Percentiles rank a stretch among this genome's conserved stretches.
Evolutionary conservation across 2,329 filamentous ascomycete genomes (phyloP).

Genomic region (Botrytis tulipae): DNA sequence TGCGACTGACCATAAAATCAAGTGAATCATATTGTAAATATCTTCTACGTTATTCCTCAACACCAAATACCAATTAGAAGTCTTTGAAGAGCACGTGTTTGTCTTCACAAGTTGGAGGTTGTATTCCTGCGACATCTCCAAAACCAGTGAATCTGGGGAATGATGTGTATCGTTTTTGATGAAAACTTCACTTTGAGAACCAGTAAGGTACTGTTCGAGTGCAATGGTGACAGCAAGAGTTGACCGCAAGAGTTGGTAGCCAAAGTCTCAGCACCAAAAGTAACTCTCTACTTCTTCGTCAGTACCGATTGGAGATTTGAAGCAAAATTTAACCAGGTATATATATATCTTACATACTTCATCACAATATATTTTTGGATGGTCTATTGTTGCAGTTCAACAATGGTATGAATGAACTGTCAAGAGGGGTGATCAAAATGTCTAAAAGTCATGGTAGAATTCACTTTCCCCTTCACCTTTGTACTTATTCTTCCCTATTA

Average conservation of each 20-base stretch:
- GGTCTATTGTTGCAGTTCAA: rapidly evolving
- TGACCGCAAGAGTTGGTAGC: background rate
- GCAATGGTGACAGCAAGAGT: background rate
- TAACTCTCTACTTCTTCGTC: background rate
- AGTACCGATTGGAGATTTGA: no score
- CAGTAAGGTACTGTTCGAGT: background rate
- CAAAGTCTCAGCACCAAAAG: background rate
- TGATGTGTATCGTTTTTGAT: background rate
- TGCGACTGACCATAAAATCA: background rate
- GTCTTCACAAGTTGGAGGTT: background rate
- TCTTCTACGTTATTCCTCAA: background rate
- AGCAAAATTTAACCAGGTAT: background rate
- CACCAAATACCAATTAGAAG: background rate
- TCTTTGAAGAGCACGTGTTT: background rate
- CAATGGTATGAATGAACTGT: background rate
- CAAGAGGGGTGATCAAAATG: background rate
- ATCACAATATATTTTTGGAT: background rate
- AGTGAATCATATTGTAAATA: background rate
- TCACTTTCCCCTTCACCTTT: background rate
- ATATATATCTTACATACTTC: background rate
- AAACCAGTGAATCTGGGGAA: background rate
- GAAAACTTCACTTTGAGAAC: background rate
- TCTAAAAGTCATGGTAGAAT: background rate
- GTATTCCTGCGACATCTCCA: no score
- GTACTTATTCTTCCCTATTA: background rate